Evolutionary conservation across 352 stramenopile genomes (phyloP).

Genomic region (Elongisporangium anandrum): DNA sequence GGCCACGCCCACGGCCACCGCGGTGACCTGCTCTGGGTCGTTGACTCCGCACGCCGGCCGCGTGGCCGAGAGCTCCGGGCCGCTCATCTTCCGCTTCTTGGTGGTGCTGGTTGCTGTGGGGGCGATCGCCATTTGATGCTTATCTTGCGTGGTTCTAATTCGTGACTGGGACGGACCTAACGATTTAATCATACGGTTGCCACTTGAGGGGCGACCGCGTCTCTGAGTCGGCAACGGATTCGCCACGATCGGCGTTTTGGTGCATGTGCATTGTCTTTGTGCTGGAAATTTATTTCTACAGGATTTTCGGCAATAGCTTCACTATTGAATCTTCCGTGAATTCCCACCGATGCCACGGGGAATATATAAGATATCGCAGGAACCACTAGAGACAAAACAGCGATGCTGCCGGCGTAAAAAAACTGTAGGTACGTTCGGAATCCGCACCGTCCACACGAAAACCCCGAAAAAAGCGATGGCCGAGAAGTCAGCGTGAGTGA

Average conservation of each 20-base stretch:
- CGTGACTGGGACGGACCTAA: not conserved
- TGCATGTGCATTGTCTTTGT: not conserved
- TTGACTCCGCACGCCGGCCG: conserved; percentile 5
- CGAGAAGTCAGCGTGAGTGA: not conserved
- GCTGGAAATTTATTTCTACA: not conserved
- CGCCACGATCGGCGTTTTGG: not conserved
- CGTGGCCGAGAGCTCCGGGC: conserved; percentile 2
- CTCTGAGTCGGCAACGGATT: not conserved
- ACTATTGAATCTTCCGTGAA: not conserved
- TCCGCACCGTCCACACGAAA: not conserved
- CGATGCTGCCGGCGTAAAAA: not conserved
- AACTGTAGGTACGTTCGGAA: not conserved
- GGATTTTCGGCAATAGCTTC: not conserved
- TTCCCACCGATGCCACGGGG: not conserved
- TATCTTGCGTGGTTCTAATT: not conserved
- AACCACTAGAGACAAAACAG: not conserved
- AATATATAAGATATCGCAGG: not conserved
- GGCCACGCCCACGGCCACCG: conserved; percentile 52
- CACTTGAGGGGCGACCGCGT: not conserved
- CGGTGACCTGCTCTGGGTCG: conserved; percentile 17
- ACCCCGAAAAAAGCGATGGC: not conserved
- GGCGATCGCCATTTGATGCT: conserved; percentile 2
- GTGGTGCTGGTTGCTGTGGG: conserved; percentile 5
- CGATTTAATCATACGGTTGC: not conserved
- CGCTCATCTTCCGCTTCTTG: conserved; percentile 34